These are phyloP conservation scores for Pachyrhizus erosus DNA, from an alignment of 306 rosid genomes.

Conservation along the genomic window DNA sequence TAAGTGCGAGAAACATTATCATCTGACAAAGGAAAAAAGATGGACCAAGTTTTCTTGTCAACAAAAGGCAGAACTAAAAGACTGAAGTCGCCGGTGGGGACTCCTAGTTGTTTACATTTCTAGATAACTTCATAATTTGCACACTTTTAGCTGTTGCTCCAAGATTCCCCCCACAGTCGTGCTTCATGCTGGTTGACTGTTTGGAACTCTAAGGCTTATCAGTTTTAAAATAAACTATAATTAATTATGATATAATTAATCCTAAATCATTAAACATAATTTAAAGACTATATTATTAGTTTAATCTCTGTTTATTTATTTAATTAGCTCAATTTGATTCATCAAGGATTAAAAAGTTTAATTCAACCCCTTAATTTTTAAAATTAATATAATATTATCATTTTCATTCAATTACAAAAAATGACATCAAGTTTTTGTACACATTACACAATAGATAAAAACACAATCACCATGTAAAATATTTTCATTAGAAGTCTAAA, in stretches of 20 bases:
- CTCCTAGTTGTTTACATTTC: not conserved
- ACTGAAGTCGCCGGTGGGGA: not conserved
- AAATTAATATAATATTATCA: too few relatives aligned
- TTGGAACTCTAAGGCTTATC: not conserved
- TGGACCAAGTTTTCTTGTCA: constrained; percentile 3
- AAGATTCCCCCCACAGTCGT: constrained; percentile 2
- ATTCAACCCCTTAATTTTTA: too few relatives aligned
- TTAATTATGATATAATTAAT: not conserved
- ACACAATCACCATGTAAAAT: too few relatives aligned
- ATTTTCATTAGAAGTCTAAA: too few relatives aligned
- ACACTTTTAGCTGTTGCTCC: not conserved
- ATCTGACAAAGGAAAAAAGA: not conserved
- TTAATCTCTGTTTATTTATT: too few relatives aligned
- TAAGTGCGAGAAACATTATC: not conserved
- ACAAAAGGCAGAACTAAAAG: not conserved
- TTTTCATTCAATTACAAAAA: too few relatives aligned
- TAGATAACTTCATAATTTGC: not conserved
- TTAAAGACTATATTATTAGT: too few relatives aligned
- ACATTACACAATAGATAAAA: too few relatives aligned
- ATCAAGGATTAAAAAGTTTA: too few relatives aligned
- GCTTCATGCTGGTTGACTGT: not conserved
- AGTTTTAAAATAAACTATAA: not conserved
- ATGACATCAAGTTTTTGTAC: too few relatives aligned
- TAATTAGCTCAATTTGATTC: too few relatives aligned
- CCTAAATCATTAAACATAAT: not conserved